These are phyloP conservation scores for Lecanicillium sp. DNA, from an alignment of 2,329 filamentous ascomycete genomes.

Conservation along the genomic window DNA sequence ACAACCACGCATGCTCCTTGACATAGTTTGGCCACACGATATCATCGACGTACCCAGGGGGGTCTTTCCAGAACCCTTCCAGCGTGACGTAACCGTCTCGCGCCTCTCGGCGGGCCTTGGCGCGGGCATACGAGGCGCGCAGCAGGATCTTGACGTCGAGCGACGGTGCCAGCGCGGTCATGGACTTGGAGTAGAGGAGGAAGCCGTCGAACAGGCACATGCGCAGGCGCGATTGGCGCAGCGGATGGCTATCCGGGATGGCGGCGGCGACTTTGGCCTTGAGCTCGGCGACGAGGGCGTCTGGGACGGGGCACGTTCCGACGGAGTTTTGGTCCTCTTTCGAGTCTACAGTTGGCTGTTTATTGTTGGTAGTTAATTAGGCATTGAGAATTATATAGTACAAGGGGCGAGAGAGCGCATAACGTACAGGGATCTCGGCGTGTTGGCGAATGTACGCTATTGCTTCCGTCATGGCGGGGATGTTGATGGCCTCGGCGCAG, in stretches of 20 bases:
- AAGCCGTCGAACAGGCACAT: constrained; percentile 85
- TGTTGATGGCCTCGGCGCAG: constrained; percentile 70
- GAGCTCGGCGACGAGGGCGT: constrained; percentile 39
- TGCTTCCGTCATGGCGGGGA: constrained; percentile 60
- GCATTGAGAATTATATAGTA: background rate
- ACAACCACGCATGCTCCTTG: constrained; percentile 73
- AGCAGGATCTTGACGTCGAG: constrained; percentile 78
- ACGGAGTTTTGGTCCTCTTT: constrained; percentile 58
- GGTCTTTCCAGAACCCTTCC: constrained; percentile 93
- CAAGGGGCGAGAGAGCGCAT: background rate
- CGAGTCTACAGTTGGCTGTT: constrained; percentile 26
- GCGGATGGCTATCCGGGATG: constrained; percentile 37
- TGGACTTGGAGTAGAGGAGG: constrained; percentile 62
- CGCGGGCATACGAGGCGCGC: constrained; percentile 57
- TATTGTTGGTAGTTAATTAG: background rate
- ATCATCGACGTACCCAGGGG: constrained; percentile 86
- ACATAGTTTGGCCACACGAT: constrained; percentile 97
- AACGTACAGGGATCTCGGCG: constrained; percentile 57
- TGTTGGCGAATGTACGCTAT: constrained; percentile 64
- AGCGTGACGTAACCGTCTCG: constrained; percentile 72
- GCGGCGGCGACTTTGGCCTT: constrained; percentile 43
- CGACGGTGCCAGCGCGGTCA: constrained; percentile 49
- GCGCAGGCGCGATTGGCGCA: constrained; percentile 28
- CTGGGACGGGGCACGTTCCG: constrained; percentile 47
- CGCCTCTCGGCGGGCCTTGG: constrained; percentile 60